A percentile compares a stretch with the other conserved stretches of the same genome.
These are phyloP conservation scores for Collybia nuda DNA, from an alignment of 768 basidiomycete genomes.

Conservation along the genomic window DNA sequence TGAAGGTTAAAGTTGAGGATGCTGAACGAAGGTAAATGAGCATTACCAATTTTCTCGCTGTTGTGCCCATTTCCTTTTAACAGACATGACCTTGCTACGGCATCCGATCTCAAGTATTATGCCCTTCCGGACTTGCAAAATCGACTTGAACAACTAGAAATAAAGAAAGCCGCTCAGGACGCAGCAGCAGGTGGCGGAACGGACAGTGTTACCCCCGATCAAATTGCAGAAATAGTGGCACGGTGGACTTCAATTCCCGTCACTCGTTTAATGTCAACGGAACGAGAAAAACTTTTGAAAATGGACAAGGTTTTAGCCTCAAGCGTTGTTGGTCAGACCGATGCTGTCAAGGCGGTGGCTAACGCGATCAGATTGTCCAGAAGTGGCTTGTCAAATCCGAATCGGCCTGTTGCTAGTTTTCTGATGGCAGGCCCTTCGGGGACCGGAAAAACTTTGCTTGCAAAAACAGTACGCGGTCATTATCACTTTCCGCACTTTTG, in stretches of 20 bases:
- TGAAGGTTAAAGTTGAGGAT: slow-evolving; percentile 89
- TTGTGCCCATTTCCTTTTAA: slow-evolving; percentile 12
- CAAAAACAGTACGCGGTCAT: slow-evolving; percentile 70
- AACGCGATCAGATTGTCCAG: slow-evolving; percentile 92
- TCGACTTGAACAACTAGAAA: slow-evolving; percentile 69
- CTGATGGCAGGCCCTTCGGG: slow-evolving; percentile 91
- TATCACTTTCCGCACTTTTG: background rate
- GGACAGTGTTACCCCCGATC: slow-evolving; percentile 81
- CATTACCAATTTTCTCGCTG: background rate
- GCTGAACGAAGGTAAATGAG: slow-evolving; percentile 76
- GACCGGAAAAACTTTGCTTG: slow-evolving; percentile 87
- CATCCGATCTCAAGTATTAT: slow-evolving; percentile 88
- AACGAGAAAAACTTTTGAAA: slow-evolving; percentile 83
- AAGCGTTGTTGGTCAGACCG: slow-evolving; percentile 86
- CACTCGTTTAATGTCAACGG: slow-evolving; percentile 80
- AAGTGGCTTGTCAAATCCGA: slow-evolving; percentile 88
- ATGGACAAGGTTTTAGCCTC: slow-evolving; percentile 83
- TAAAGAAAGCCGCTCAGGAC: slow-evolving; percentile 71
- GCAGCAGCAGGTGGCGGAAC: slow-evolving; percentile 52
- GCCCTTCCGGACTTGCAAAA: slow-evolving; percentile 86
- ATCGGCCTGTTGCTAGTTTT: slow-evolving; percentile 90
- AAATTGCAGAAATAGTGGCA: slow-evolving; percentile 92
- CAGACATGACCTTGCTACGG: slow-evolving; percentile 71
- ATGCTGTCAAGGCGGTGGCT: slow-evolving; percentile 90
- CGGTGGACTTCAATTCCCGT: slow-evolving; percentile 95